These are phyloP conservation scores for Globisporangium spiculum DNA, from an alignment of 352 stramenopile species.

Conservation along the genomic window DNA sequence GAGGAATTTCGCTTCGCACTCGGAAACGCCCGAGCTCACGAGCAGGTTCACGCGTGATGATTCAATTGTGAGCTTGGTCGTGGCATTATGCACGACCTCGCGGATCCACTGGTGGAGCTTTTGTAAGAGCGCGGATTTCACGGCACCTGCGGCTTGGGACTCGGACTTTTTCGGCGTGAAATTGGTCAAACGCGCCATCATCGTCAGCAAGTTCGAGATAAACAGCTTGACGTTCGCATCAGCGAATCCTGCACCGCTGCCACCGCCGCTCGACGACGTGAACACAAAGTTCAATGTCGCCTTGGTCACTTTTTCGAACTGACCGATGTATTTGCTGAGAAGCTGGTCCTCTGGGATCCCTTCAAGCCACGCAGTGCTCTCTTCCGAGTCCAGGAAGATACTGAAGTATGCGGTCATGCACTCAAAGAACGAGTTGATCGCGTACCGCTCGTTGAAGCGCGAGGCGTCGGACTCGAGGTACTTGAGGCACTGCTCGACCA, in stretches of 20 bases:
- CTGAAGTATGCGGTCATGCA: slow-evolving; percentile 67
- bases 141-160: slow-evolving; percentile 12
- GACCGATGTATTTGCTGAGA: slow-evolving; percentile 41
- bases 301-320: slow-evolving; percentile 66
- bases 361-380: slow-evolving; percentile 30
- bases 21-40: slow-evolving; percentile 22
- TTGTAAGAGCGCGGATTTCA: slow-evolving; percentile 33
- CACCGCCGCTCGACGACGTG: slow-evolving; percentile 19
- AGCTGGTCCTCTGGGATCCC: slow-evolving; percentile 22
- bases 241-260: slow-evolving; percentile 21
- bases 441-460: slow-evolving; percentile 48
- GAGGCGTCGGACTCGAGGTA: slow-evolving; percentile 58
- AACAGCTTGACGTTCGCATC: slow-evolving; percentile 35
- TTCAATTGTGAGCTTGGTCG: slow-evolving; percentile 31
- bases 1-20: slow-evolving; percentile 15
- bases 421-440: slow-evolving; percentile 66
- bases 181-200: slow-evolving; percentile 32
- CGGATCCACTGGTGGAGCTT: slow-evolving; percentile 39
- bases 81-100: slow-evolving; percentile 28
- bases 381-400: slow-evolving; percentile 52
- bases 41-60: slow-evolving; percentile 33
- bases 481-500: slow-evolving; percentile 71
- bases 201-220: slow-evolving; percentile 40
- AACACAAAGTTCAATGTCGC: slow-evolving; percentile 39
- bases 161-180: slow-evolving; percentile 26